These are phyloP conservation scores for Penicillium ochrochloron DNA, from an alignment of 495 filamentous ascomycete genomes.

Conservation along the genomic window DNA sequence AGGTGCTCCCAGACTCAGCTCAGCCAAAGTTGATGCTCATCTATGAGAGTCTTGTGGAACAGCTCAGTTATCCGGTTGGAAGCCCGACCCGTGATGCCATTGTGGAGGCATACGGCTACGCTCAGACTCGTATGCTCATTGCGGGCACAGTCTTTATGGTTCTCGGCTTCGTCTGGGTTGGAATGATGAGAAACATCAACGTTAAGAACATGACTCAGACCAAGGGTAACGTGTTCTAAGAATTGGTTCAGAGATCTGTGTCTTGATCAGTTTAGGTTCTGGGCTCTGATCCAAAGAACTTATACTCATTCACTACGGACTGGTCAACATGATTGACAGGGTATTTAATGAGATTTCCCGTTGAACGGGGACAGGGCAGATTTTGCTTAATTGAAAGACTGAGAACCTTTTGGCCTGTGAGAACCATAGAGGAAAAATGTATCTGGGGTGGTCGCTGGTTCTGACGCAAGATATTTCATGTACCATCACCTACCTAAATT, in stretches of 20 bases:
- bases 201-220: slow-evolving; percentile 27
- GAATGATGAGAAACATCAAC: slow-evolving; percentile 26
- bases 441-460: too few relatives aligned
- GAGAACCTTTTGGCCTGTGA: too few relatives aligned
- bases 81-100: slow-evolving; percentile 56
- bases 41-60: slow-evolving; percentile 50
- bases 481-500: too few relatives aligned
- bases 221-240: slow-evolving; percentile 28
- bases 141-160: slow-evolving; percentile 38
- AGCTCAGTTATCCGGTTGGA: slow-evolving; percentile 58
- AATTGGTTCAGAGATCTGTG: background rate
- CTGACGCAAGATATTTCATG: too few relatives aligned
- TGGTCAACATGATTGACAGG: too few relatives aligned
- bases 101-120: slow-evolving; percentile 55
- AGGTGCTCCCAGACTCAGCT: slow-evolving; percentile 57
- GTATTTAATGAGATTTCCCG: background rate
- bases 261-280: background rate
- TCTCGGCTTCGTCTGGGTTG: slow-evolving; percentile 40
- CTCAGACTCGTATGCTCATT: slow-evolving; percentile 43
- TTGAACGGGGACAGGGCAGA: too few relatives aligned
- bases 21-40: slow-evolving; percentile 49
- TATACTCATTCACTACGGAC: background rate
- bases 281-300: background rate
- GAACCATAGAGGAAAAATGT: too few relatives aligned
- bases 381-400: background rate